Percentiles rank a stretch among this genome's conserved stretches.
Evolutionary conservation across 1,139 yeast genomes (phyloP).

Genomic region (Yamadazyma diospyri): DNA sequence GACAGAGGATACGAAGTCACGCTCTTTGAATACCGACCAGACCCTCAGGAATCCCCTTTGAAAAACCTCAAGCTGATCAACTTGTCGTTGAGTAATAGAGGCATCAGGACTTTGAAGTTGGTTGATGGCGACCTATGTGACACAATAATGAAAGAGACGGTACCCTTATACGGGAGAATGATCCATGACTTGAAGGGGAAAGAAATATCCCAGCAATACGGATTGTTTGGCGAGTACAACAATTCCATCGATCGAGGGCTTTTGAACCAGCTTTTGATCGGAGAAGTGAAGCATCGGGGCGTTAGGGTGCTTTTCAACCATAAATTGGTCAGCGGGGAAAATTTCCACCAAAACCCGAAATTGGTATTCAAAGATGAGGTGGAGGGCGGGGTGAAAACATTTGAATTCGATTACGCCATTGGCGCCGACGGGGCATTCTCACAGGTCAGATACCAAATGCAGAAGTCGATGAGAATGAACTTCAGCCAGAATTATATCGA

Average conservation of each 20-base stretch:
- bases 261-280: constrained; percentile 67
- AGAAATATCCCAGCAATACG: constrained; percentile 73
- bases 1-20: constrained; percentile 71
- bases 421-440: constrained; percentile 92
- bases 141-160: constrained; percentile 54
- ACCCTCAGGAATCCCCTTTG: constrained; percentile 25
- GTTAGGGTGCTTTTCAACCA: constrained; percentile 54
- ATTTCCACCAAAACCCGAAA: constrained; percentile 19
- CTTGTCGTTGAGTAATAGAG: constrained; percentile 82
- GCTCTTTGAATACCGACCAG: constrained; percentile 57
- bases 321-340: constrained; percentile 45
- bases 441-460: constrained; percentile 66
- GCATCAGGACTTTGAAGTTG: constrained; percentile 63
- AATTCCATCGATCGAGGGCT: constrained; percentile 79
- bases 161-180: constrained; percentile 91
- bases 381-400: constrained; percentile 15
- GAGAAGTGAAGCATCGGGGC: constrained; percentile 42
- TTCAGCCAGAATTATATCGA: constrained; percentile 76
- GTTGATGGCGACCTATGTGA: constrained; percentile 60
- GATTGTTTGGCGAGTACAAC: constrained; percentile 80
- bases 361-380: constrained; percentile 20
- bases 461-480: constrained; percentile 65
- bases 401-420: constrained; percentile 54
- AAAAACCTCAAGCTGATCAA: constrained; percentile 68
- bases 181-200: constrained; percentile 66